These are phyloP conservation scores for Thelonectria rubi DNA, from an alignment of 2,329 filamentous ascomycete genomes.

Conservation along the genomic window DNA sequence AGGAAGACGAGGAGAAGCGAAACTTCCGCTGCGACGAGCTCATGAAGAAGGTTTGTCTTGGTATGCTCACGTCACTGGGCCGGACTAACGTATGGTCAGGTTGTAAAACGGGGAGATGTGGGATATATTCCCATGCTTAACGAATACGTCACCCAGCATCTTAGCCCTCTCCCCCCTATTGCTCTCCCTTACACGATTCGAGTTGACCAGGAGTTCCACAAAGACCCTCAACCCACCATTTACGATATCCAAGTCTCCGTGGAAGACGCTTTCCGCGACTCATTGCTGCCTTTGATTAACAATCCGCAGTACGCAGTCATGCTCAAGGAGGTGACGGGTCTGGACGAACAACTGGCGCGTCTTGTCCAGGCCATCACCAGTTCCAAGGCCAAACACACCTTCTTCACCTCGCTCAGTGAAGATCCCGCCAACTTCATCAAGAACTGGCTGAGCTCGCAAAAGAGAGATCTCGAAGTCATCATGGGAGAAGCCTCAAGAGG, in stretches of 20 bases:
- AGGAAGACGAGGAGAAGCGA: conserved; percentile 95
- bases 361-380: conserved; percentile 84
- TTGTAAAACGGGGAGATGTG: conserved; percentile 77
- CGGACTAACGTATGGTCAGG: conserved; percentile 55
- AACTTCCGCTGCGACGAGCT: conserved; percentile 90
- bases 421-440: conserved; percentile 87
- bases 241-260: conserved; percentile 90
- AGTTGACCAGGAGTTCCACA: conserved; percentile 85
- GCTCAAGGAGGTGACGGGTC: conserved; percentile 76
- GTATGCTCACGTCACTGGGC: background rate
- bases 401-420: conserved; percentile 79
- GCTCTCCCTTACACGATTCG: conserved; percentile 92
- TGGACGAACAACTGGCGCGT: conserved; percentile 87
- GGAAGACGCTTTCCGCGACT: conserved; percentile 80
- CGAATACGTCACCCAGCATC: conserved; percentile 80
- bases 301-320: conserved; percentile 76
- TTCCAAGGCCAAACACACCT: conserved; percentile 89
- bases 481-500: conserved; percentile 80
- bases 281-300: conserved; percentile 71
- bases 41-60: conserved; percentile 73
- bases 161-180: conserved; percentile 81
- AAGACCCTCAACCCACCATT: conserved; percentile 78
- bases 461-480: conserved; percentile 87
- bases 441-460: conserved; percentile 91
- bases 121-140: conserved; percentile 88